Conservation (phyloP, 2,329 filamentous ascomycete genomes). For the Apiospora saccharicola region DNA sequence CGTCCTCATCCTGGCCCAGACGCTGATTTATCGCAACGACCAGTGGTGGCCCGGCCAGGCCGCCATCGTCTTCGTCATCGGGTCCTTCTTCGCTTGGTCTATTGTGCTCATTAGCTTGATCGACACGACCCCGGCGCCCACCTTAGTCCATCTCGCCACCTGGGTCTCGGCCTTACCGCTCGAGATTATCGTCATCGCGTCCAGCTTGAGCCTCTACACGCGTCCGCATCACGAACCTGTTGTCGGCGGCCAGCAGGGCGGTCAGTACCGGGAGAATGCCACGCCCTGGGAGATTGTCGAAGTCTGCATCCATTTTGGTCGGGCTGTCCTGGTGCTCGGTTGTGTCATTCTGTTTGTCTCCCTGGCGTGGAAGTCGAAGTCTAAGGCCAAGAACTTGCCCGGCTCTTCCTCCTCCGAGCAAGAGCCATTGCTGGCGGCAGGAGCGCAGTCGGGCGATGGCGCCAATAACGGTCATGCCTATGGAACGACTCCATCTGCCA, state of each 20-base stretch:
- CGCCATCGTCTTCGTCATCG: constrained; percentile 23
- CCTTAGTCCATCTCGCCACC: constrained; percentile 43
- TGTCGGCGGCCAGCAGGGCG: constrained; percentile 37
- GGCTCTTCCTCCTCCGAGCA: neutral
- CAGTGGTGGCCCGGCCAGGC: constrained; percentile 23
- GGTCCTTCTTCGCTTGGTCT: constrained; percentile 23
- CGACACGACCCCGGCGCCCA: constrained; percentile 35
- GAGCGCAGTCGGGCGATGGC: neutral
- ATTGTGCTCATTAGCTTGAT: constrained; percentile 23
- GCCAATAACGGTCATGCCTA: neutral
- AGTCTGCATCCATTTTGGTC: constrained; percentile 41
- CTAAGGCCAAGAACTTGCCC: neutral
- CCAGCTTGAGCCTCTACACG: constrained; percentile 36
- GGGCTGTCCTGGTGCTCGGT: neutral
- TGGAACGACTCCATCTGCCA: constrained; percentile 31
- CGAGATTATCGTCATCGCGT: constrained; percentile 43
- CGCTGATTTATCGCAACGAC: constrained; percentile 17
- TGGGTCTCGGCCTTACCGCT: constrained; percentile 44
- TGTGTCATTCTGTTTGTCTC: neutral
- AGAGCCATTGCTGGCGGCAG: constrained; percentile 12
- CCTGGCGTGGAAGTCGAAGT: neutral
- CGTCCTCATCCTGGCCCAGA: constrained; percentile 16
- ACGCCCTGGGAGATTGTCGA: constrained; percentile 41
- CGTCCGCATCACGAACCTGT: constrained; percentile 39
- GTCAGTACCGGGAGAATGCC: constrained; percentile 31